phyloP scores from a whole-genome alignment of 257 asterid genomes.

The Solanum virginianum region DNA sequence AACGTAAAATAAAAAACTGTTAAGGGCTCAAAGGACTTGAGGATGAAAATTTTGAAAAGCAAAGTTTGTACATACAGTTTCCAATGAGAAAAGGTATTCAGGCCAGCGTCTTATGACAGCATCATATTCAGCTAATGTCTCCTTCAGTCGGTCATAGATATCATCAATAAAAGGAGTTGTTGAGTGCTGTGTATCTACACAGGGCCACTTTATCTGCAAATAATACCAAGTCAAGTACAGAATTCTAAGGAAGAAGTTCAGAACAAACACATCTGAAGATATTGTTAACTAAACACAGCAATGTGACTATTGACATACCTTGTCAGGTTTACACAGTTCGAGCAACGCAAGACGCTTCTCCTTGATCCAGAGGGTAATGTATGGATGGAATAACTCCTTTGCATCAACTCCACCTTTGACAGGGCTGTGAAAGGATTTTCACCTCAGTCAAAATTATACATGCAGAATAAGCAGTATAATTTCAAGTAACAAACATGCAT shows the following conservation, averaged over 20 bases:
- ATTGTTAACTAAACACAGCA: not conserved
- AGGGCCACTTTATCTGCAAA: conserved; percentile 51
- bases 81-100: conserved; percentile 65
- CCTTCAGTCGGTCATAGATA: conserved; percentile 60
- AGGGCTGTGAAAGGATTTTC: conserved; percentile 32
- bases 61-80: conserved; percentile 36
- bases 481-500: not conserved
- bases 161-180: conserved; percentile 67
- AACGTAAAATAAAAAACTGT: not conserved
- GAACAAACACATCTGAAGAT: not conserved
- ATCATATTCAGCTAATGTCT: conserved; percentile 65
- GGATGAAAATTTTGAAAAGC: not conserved
- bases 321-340: conserved; percentile 76
- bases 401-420: conserved; percentile 89
- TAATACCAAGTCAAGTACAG: not conserved
- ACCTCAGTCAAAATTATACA: not conserved
- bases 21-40: not conserved
- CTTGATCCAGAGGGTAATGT: conserved; percentile 75
- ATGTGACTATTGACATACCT: conserved; percentile 27
- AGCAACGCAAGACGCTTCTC: conserved; percentile 75
- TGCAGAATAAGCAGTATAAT: not conserved
- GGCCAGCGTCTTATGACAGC: conserved; percentile 90
- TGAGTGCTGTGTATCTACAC: conserved; percentile 33
- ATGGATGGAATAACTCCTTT: conserved; percentile 68
- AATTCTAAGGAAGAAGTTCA: not conserved